A percentile compares a stretch with the other conserved stretches of the same genome.
Conservation (phyloP, 306 rosid genomes). For the Canavalia ensiformis region DNA sequence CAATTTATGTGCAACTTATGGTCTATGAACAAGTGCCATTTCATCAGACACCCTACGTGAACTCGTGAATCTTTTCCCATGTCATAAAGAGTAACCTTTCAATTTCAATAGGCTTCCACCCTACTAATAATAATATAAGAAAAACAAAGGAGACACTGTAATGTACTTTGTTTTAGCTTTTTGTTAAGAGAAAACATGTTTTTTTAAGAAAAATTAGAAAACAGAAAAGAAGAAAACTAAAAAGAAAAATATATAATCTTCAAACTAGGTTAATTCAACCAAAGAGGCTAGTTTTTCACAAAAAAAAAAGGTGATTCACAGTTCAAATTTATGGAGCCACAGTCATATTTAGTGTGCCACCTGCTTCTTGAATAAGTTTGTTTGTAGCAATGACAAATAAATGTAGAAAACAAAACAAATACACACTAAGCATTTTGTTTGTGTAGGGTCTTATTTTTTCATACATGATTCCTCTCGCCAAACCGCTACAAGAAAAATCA, state of each 20-base stretch:
- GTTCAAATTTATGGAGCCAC: too few species aligned
- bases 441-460: not conserved
- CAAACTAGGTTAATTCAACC: not conserved
- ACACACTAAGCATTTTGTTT: not conserved
- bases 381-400: too few species aligned
- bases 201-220: not conserved
- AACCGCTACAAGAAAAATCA: not conserved
- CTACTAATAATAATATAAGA: not conserved
- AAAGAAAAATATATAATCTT: not conserved
- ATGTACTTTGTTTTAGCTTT: not conserved
- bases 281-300: too few species aligned
- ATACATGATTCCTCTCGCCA: not conserved
- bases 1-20: conserved; percentile 14
- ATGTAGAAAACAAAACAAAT: not conserved
- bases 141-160: not conserved
- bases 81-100: not conserved
- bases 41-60: not conserved
- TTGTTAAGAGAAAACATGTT: not conserved
- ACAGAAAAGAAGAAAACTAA: not conserved
- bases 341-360: not conserved
- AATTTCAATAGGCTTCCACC: not conserved
- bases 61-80: conserved; percentile 35
- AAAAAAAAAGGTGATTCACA: too few species aligned
- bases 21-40: conserved; percentile 4
- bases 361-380: not conserved